Conservation (phyloP, 1,284 basidiomycete species). For the Malassezia cuniculi region DNA sequence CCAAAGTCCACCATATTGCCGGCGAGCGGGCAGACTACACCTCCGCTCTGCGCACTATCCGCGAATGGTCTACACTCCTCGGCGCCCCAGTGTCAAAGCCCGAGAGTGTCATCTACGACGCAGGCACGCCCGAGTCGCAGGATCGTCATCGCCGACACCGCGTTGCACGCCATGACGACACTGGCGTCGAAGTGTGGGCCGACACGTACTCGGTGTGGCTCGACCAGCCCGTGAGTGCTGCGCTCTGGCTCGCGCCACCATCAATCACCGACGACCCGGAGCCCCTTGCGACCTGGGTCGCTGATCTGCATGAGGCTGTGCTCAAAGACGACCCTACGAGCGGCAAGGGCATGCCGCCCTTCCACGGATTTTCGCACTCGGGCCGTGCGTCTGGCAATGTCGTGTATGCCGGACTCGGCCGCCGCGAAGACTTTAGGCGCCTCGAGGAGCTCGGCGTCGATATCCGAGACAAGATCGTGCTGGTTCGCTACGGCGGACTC, state of each 20-base stretch:
- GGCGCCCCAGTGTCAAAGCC: slow-evolving; percentile 21
- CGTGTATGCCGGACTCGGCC: slow-evolving; percentile 70
- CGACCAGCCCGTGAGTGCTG: slow-evolving; percentile 32
- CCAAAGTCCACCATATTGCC: slow-evolving; percentile 28
- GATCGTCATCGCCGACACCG: slow-evolving; percentile 17
- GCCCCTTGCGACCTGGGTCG: slow-evolving; percentile 56
- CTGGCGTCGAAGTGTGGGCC: slow-evolving; percentile 26
- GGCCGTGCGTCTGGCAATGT: slow-evolving; percentile 52
- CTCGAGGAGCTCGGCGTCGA: slow-evolving; percentile 52
- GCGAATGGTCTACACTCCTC: slow-evolving; percentile 34
- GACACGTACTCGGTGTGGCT: slow-evolving; percentile 43
- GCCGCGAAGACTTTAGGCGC: slow-evolving; percentile 59
- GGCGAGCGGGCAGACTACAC: slow-evolving; percentile 25
- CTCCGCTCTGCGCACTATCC: slow-evolving; percentile 21
- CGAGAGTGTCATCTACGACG: slow-evolving; percentile 28
- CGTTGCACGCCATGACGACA: slow-evolving; percentile 1
- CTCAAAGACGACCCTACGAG: slow-evolving; percentile 48
- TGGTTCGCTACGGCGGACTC: slow-evolving; percentile 65
- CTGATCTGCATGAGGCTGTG: slow-evolving; percentile 46
- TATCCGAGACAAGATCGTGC: slow-evolving; percentile 66
- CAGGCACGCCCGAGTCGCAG: slow-evolving; percentile 25
- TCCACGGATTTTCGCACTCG: slow-evolving; percentile 46
- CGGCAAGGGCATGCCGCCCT: slow-evolving; percentile 46
- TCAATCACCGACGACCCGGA: slow-evolving; percentile 35
- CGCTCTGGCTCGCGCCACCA: slow-evolving; percentile 25